Conservation (phyloP, 768 basidiomycete genomes). For the Pisolithus albus region DNA sequence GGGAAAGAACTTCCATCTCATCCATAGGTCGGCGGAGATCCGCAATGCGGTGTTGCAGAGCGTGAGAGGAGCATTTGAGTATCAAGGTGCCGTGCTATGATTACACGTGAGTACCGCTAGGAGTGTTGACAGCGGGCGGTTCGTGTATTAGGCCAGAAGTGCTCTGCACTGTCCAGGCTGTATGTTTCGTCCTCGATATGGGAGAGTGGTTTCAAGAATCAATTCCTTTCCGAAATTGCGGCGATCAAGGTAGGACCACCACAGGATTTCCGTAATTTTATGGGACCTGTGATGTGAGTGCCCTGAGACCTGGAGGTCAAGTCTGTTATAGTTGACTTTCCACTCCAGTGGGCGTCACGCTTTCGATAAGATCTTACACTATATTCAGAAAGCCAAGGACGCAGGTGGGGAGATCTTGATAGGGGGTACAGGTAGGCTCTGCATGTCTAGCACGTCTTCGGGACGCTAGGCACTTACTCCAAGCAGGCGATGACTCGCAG, state of each 20-base stretch:
- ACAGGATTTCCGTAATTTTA: conserved; percentile 74
- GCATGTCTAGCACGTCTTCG: background rate
- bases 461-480: background rate
- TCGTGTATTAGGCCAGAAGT: conserved; percentile 72
- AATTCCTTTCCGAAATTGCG: conserved; percentile 63
- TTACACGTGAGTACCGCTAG: background rate
- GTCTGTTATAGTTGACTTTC: background rate
- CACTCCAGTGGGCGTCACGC: conserved; percentile 66
- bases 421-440: conserved; percentile 67
- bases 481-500: conserved; percentile 73
- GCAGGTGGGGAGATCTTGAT: conserved; percentile 85
- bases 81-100: conserved; percentile 56
- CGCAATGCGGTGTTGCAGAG: conserved; percentile 85
- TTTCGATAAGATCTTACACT: conserved; percentile 78
- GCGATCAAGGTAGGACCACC: conserved; percentile 83
- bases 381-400: conserved; percentile 81
- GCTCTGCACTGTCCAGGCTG: conserved; percentile 85
- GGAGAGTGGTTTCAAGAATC: conserved; percentile 80
- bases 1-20: conserved; percentile 97
- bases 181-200: conserved; percentile 89
- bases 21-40: conserved; percentile 84
- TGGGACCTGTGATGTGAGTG: conserved; percentile 92
- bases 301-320: background rate
- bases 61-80: conserved; percentile 89
- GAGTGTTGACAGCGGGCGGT: background rate